Conservation (phyloP, 2,329 filamentous ascomycete species). For the Hypoxylon rubiginosum region DNA sequence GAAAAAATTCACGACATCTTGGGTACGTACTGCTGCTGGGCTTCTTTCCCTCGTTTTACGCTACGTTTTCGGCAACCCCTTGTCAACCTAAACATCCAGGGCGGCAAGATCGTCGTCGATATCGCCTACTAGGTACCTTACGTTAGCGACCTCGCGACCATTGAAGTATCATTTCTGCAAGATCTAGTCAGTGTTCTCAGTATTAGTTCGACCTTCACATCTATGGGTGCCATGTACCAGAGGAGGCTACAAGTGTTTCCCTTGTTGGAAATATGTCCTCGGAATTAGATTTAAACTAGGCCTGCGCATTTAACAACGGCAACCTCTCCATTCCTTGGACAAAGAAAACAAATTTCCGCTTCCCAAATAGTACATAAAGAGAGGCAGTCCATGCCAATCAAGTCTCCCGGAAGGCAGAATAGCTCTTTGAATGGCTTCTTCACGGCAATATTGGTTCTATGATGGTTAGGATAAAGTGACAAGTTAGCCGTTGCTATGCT, state of each 20-base stretch:
- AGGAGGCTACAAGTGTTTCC: neutral
- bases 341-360: constrained; percentile 42
- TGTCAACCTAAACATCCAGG: too few relatives aligned
- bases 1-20: too few relatives aligned
- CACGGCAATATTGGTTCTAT: neutral
- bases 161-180: constrained; percentile 39
- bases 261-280: neutral
- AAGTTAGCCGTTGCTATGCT: neutral
- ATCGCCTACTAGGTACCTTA: too few relatives aligned
- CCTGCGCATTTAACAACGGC: constrained; percentile 38
- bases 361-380: constrained; percentile 37
- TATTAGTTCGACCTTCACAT: constrained; percentile 46
- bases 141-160: too few relatives aligned
- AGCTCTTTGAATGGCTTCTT: constrained; percentile 28
- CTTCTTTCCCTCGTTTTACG: too few relatives aligned
- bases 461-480: neutral
- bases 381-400: constrained; percentile 44
- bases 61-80: too few relatives aligned
- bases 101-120: too few relatives aligned
- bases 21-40: too few relatives aligned
- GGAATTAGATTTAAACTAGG: constrained; percentile 17
- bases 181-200: constrained; percentile 43
- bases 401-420: constrained; percentile 47
- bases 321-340: constrained; percentile 45
- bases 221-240: constrained; percentile 37